phyloP scores from a whole-genome alignment of 805 yeast species.

The Metschnikowia lunata region DNA sequence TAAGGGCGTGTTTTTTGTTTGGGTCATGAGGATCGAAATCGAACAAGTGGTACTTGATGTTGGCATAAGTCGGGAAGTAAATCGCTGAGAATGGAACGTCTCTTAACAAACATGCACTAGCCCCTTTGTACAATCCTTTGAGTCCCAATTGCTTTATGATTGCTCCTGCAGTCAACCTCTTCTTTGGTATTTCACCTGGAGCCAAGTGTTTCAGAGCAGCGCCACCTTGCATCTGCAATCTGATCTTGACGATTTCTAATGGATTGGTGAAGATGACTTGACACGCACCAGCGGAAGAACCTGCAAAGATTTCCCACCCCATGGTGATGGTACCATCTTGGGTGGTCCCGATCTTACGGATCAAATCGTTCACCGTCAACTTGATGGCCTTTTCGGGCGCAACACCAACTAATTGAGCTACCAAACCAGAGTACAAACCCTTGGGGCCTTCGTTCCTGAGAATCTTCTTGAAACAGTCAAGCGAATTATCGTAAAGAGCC shows the following conservation, averaged over 20 bases:
- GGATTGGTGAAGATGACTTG: slow-evolving; percentile 97
- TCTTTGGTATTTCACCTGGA: slow-evolving; percentile 40
- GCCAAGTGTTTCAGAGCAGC: slow-evolving; percentile 22
- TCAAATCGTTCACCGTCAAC: slow-evolving; percentile 86
- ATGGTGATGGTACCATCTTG: slow-evolving; percentile 38
- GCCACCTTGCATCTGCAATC: slow-evolving; percentile 90
- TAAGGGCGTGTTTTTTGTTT: slow-evolving; percentile 53
- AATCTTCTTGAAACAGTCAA: slow-evolving; percentile 83
- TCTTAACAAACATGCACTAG: slow-evolving; percentile 82
- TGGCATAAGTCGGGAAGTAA: slow-evolving; percentile 95
- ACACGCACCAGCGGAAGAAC: slow-evolving; percentile 93
- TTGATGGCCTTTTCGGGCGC: slow-evolving; percentile 98
- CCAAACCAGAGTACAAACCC: slow-evolving; percentile 89
- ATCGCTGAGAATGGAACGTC: slow-evolving; percentile 97
- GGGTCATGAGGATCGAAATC: slow-evolving; percentile 73
- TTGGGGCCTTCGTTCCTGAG: slow-evolving; percentile 69
- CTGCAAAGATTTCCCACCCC: slow-evolving; percentile 77
- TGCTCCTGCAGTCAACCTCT: slow-evolving; percentile 53
- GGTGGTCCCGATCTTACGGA: slow-evolving; percentile 64
- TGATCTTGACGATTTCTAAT: slow-evolving; percentile 88
- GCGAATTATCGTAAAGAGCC: slow-evolving; percentile 68
- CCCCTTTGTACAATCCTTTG: slow-evolving; percentile 86
- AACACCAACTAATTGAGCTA: slow-evolving; percentile 93
- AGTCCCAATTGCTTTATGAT: slow-evolving; percentile 78
- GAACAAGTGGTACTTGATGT: slow-evolving; percentile 77